phyloP scores from a whole-genome alignment of 306 rosid genomes.

The Trifolium dubium region DNA sequence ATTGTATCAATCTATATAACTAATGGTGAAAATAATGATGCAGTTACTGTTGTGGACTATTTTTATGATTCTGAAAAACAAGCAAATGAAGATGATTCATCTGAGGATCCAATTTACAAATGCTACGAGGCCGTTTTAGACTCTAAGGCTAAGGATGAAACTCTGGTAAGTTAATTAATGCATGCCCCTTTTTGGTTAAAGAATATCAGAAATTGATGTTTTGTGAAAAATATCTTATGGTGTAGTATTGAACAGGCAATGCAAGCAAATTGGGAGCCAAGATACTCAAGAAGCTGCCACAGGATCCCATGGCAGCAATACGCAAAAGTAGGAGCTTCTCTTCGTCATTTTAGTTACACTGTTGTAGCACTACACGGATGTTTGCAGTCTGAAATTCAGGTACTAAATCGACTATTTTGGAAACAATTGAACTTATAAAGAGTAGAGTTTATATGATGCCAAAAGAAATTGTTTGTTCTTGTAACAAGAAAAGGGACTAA shows the following conservation, averaged over 20 bases:
- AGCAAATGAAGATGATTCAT: conserved; percentile 43
- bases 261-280: conserved; percentile 97
- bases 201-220: conserved; percentile 7
- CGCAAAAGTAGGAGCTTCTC: conserved; percentile 76
- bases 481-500: neutral
- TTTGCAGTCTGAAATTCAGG: conserved; percentile 84
- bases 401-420: conserved; percentile 30
- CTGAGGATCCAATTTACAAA: conserved; percentile 62
- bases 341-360: conserved; percentile 89
- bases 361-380: conserved; percentile 93
- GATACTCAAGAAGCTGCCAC: conserved; percentile 70
- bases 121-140: conserved; percentile 91
- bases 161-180: conserved; percentile 53
- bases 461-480: neutral
- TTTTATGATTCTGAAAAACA: conserved; percentile 48
- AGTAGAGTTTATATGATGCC: neutral
- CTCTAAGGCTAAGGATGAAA: conserved; percentile 81
- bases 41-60: conserved; percentile 81
- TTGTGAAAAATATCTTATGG: conserved; percentile 5
- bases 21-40: conserved; percentile 40
- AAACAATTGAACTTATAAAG: neutral
- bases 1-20: conserved; percentile 1
- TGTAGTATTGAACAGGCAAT: conserved; percentile 64
- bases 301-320: conserved; percentile 84
- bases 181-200: conserved; percentile 16